Evolutionary conservation across 2,329 filamentous ascomycete genomes (phyloP), one percentile per base, ranked within the genome.

Genomic region (Fonsecaea pugnacius): DNA sequence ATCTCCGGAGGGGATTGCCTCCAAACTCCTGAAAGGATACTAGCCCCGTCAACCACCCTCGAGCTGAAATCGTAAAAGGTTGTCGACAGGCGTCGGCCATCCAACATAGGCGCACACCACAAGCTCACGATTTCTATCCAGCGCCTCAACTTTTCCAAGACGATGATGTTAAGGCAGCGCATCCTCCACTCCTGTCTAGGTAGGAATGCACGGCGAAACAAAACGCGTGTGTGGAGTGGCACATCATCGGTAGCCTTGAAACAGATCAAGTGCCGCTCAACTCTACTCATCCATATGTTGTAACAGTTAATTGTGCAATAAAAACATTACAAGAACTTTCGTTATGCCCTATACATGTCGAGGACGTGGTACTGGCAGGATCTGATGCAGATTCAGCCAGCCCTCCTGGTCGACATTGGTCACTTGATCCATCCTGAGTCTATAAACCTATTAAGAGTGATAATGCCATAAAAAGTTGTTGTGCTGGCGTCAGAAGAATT

Each of bases 1-100:
- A 68, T 40, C 48, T 54, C 9, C 51, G 55, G 14, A 62, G 64
- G 56, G 30, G 57, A 52, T 8, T 51, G 57, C 57, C 57, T n/a
- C 43, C 55, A 46, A 36, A 46, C 62, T 21, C 54, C 48, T 51
- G 30, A 58, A 27, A 53, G 16, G n/a, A n/a, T n/a, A n/a, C n/a
- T n/a, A n/a, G n/a, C n/a, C n/a, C n/a, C n/a, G 12, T 32, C 36
- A 9, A 18, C 21, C 6, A 27, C 21, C 4, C 18, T 14, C 43
- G 43, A 24, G 18, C 43, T 48, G 43, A 48, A 48, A 48, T 24
- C 18, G 24, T 27, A 24, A 27, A 27, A 10, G 8, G 16, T 38
- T 14, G 43, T 48, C 10, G 21, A 18, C 1, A 18, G 10, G 40
- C 6, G n/a, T 21, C 40, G 5, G 36, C 5, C 12, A 12, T 36